phyloP scores from a whole-genome alignment of 2,329 filamentous ascomycete species.

The Gremmenia infestans region DNA sequence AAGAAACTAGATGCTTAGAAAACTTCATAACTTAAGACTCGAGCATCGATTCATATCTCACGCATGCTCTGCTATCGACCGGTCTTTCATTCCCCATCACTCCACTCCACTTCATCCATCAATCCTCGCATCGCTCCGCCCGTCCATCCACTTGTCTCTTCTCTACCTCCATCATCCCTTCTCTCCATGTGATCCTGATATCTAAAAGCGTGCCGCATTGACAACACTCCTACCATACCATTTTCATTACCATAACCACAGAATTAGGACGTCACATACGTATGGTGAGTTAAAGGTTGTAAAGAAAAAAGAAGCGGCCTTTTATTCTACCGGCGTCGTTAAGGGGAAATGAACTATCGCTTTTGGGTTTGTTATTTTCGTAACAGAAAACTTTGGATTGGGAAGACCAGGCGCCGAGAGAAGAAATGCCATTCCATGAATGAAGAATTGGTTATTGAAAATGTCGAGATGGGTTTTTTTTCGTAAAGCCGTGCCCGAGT shows the following conservation, averaged over 20 bases:
- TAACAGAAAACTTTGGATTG: conserved; percentile 21
- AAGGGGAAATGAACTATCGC: conserved; percentile 27
- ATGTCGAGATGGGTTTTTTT: conserved; percentile 7
- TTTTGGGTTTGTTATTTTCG: conserved; percentile 27
- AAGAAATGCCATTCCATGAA: conserved; percentile 26
- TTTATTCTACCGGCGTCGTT: conserved; percentile 31
- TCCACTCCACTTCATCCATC: conserved; percentile 22
- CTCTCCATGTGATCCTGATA: conserved; percentile 24
- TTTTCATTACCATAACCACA: conserved; percentile 17
- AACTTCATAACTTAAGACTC: conserved; percentile 19
- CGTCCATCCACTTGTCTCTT: conserved; percentile 22
- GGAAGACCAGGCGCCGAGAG: conserved; percentile 30
- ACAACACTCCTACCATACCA: neutral
- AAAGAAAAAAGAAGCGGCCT: conserved; percentile 11
- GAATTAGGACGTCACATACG: conserved; percentile 24
- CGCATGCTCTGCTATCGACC: conserved; percentile 22
- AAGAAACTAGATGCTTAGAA: neutral
- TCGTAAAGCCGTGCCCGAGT: conserved; percentile 31
- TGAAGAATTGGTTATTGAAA: conserved; percentile 6
- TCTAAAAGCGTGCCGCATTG: no score
- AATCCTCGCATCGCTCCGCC: conserved; percentile 22
- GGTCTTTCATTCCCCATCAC: conserved; percentile 24
- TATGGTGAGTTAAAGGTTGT: conserved; percentile 23
- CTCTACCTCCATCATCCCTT: conserved; percentile 28
- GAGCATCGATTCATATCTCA: conserved; percentile 24